Evolutionary conservation across 2,329 filamentous ascomycete genomes (phyloP).

Genomic region (Rhynchosporium agropyri): DNA sequence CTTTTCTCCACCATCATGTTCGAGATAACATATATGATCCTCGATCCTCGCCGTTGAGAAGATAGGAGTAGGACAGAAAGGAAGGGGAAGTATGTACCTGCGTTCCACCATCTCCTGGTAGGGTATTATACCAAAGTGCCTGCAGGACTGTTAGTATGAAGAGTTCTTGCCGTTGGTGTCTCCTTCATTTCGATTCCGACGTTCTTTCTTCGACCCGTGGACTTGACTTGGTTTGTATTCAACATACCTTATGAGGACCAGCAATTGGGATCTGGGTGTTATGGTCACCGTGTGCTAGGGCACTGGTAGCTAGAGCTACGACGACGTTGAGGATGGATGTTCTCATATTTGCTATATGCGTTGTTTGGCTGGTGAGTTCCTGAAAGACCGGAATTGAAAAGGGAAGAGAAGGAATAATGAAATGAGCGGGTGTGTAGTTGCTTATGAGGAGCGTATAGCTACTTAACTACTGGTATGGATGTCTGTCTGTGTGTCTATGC

Average conservation of each 20-base stretch:
- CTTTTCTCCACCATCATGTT: too few species aligned
- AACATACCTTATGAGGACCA: constrained; percentile 20
- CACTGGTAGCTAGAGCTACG: constrained; percentile 50
- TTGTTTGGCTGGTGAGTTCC: constrained; percentile 4
- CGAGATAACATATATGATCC: too few species aligned
- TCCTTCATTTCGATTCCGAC: neutral
- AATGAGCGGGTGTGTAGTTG: neutral
- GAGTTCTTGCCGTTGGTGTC: neutral
- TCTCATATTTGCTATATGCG: constrained; percentile 34
- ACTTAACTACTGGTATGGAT: constrained; percentile 23
- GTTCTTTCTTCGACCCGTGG: neutral
- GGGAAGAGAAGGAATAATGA: constrained; percentile 12
- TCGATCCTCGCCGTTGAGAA: too few species aligned
- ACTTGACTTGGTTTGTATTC: neutral
- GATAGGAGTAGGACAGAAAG: neutral
- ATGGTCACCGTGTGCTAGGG: constrained; percentile 95
- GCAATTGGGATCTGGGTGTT: constrained; percentile 49
- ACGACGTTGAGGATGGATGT: constrained; percentile 34
- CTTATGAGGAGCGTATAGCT: neutral
- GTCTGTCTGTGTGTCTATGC: constrained; percentile 30
- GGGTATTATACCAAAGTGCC: constrained; percentile 78
- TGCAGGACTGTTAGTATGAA: constrained; percentile 39
- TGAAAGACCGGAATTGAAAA: constrained; percentile 9
- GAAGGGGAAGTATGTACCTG: constrained; percentile 56
- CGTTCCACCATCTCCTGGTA: constrained; percentile 82